Conservation (phyloP, 1,139 yeast species). For the Sugiyamaella pinicola region DNA sequence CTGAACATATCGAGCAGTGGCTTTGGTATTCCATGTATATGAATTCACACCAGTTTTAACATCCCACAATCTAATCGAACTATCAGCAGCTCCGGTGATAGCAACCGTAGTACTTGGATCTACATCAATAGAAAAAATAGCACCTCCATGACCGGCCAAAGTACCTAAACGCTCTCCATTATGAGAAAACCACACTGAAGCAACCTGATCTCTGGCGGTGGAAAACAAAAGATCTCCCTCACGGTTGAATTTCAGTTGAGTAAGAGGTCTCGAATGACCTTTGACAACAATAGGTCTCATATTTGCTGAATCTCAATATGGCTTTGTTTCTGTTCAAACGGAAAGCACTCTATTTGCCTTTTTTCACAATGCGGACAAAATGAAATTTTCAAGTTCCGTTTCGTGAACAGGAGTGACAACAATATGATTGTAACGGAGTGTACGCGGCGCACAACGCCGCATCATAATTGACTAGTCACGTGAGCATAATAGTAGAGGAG, state of each 20-base stretch:
- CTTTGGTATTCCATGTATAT: slow-evolving; percentile 71
- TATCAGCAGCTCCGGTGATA: slow-evolving; percentile 91
- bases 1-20: slow-evolving; percentile 90
- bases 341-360: neutral
- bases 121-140: slow-evolving; percentile 93
- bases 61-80: slow-evolving; percentile 82
- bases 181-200: slow-evolving; percentile 80
- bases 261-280: slow-evolving; percentile 49
- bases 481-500: too few relatives aligned
- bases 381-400: slow-evolving; percentile 14
- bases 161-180: slow-evolving; percentile 98
- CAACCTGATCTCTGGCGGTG: slow-evolving; percentile 81
- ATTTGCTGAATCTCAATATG: neutral
- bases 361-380: slow-evolving; percentile 7
- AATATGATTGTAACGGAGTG: neutral
- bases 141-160: slow-evolving; percentile 86
- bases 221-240: slow-evolving; percentile 95
- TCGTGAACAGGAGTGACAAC: neutral
- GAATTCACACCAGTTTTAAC: slow-evolving; percentile 77
- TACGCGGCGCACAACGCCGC: slow-evolving; percentile 3
- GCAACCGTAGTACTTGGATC: slow-evolving; percentile 66
- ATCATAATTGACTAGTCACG: too few relatives aligned
- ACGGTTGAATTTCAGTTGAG: slow-evolving; percentile 89
- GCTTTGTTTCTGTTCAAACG: neutral
- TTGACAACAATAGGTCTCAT: slow-evolving; percentile 35